Evolutionary conservation across 202 grass and related monocot genomes (phyloP).

Genomic region (Zoysia matrella): DNA sequence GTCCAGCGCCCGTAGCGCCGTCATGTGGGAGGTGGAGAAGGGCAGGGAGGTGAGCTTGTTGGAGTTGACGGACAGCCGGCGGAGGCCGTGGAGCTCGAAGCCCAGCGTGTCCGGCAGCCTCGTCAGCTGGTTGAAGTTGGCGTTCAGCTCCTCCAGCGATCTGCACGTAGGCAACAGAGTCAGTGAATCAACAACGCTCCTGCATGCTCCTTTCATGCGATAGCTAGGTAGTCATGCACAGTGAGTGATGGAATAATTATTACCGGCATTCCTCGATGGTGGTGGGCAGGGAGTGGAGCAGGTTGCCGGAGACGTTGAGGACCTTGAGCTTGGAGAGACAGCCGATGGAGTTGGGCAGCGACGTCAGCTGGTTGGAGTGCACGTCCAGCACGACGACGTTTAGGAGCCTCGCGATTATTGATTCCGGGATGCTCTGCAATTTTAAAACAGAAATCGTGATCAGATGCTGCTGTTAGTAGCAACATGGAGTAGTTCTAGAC

Average conservation of each 20-base stretch:
- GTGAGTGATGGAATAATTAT: neutral
- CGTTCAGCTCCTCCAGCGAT: constrained; percentile 79
- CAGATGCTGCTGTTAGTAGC: neutral
- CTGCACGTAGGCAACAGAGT: constrained; percentile 15
- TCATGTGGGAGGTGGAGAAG: constrained; percentile 79
- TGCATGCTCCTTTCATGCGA: neutral
- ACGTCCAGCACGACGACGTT: constrained; percentile 84
- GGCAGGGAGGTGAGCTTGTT: constrained; percentile 79
- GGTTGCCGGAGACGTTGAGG: constrained; percentile 95
- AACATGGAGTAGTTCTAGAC: no score
- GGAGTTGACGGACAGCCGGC: constrained; percentile 73
- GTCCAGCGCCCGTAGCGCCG: constrained; percentile 60
- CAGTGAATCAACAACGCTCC: neutral
- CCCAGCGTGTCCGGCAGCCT: constrained; percentile 92
- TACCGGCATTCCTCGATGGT: constrained; percentile 97
- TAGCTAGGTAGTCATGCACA: neutral
- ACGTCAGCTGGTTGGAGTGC: constrained; percentile 91
- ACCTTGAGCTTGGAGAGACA: constrained; percentile 96
- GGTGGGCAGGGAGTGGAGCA: constrained; percentile 69
- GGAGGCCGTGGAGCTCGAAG: constrained; percentile 77
- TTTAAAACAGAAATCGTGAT: neutral
- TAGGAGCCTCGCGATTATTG: constrained; percentile 83
- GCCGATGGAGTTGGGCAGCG: constrained; percentile 93
- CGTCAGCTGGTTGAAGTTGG: constrained; percentile 93
- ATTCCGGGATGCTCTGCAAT: constrained; percentile 87